Percentiles rank a stretch among this genome's conserved stretches.
These are phyloP conservation scores for Chrysoporthe puriensis DNA, from an alignment of 2,329 filamentous ascomycete genomes.

Conservation along the genomic window DNA sequence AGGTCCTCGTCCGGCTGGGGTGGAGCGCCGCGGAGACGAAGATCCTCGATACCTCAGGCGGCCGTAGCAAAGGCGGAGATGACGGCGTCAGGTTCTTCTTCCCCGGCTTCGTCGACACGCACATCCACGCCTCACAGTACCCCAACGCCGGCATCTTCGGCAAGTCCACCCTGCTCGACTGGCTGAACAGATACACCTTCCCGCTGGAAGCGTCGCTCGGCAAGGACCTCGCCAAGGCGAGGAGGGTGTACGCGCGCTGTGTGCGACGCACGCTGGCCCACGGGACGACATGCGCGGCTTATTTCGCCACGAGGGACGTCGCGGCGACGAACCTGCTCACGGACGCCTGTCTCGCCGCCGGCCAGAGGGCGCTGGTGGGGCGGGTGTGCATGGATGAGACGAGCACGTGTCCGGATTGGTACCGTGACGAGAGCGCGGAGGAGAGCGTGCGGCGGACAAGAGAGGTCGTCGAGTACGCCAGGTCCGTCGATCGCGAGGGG, in stretches of 20 bases:
- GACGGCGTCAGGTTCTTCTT: conserved; percentile 73
- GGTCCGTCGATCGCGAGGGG: conserved; percentile 65
- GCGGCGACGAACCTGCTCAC: conserved; percentile 89
- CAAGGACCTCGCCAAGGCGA: conserved; percentile 57
- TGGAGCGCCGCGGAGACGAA: conserved; percentile 48
- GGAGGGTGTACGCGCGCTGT: conserved; percentile 74
- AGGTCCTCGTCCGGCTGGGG: conserved; percentile 46
- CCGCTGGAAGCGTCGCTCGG: conserved; percentile 80
- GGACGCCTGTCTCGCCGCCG: conserved; percentile 74
- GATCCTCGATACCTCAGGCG: conserved; percentile 35
- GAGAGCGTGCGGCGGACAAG: conserved; percentile 60
- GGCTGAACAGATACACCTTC: conserved; percentile 94
- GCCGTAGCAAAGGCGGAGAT: background rate
- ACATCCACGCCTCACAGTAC: conserved; percentile 94
- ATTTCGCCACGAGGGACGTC: conserved; percentile 90
- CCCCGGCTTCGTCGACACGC: conserved; percentile 87
- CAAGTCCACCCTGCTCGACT: conserved; percentile 88
- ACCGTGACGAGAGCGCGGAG: conserved; percentile 72
- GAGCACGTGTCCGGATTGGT: conserved; percentile 71
- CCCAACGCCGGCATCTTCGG: conserved; percentile 94
- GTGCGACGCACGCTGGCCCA: conserved; percentile 81
- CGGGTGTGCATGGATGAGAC: conserved; percentile 90
- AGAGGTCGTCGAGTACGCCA: conserved; percentile 67
- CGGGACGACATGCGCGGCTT: conserved; percentile 92
- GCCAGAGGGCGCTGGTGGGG: conserved; percentile 89